Conservation (phyloP, 2,329 filamentous ascomycete species). For the Diaporthe australafricana region DNA sequence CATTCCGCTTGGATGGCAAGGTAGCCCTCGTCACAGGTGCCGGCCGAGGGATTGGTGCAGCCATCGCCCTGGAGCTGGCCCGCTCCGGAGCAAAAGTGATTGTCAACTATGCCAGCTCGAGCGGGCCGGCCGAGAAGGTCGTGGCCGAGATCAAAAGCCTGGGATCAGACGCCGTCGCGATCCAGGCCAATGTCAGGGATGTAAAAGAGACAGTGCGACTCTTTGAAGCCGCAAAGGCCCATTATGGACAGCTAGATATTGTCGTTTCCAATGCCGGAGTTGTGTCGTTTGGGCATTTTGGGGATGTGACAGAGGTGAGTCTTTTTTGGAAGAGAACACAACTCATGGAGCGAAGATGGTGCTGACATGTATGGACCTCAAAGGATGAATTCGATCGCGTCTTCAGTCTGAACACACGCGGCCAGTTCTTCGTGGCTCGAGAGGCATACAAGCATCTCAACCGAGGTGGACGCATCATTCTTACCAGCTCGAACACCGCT, state of each 20-base stretch:
- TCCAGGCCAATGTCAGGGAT: constrained; percentile 76
- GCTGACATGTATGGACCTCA: not conserved
- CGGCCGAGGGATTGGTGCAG: constrained; percentile 74
- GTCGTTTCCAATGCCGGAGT: constrained; percentile 78
- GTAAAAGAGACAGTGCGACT: constrained; percentile 71
- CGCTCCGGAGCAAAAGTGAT: constrained; percentile 73
- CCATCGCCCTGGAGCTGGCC: constrained; percentile 74
- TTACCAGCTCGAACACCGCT: constrained; percentile 79
- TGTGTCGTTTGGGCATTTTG: constrained; percentile 75
- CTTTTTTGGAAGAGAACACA: not conserved
- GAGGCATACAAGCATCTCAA: constrained; percentile 77
- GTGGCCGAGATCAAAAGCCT: constrained; percentile 74
- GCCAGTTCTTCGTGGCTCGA: constrained; percentile 79
- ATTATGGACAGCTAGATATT: constrained; percentile 77
- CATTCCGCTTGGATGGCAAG: constrained; percentile 1
- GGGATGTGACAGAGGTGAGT: constrained; percentile 71
- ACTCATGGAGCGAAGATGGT: too few species aligned
- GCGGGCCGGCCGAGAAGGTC: constrained; percentile 72
- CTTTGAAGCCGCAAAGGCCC: constrained; percentile 71
- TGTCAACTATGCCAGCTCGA: constrained; percentile 75
- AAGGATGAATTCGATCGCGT: constrained; percentile 75
- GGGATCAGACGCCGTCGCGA: constrained; percentile 71
- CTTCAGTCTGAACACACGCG: constrained; percentile 75
- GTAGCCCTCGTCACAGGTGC: not conserved
- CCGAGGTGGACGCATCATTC: constrained; percentile 75